Evolutionary conservation across 2,329 filamentous ascomycete genomes (phyloP).

Genomic region (Talaromyces sp.): DNA sequence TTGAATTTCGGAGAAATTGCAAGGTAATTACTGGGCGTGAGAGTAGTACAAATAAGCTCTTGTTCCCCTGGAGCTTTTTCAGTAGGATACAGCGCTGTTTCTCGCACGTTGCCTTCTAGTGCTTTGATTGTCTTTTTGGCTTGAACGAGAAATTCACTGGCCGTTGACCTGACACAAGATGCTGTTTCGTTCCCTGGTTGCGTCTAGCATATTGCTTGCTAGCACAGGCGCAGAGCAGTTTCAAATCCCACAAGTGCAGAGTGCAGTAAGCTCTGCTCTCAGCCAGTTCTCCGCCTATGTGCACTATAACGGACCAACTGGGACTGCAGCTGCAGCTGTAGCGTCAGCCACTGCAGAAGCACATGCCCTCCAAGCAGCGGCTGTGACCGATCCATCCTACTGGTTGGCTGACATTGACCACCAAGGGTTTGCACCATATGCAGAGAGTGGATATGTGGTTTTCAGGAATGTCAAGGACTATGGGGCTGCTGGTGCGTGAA

Average conservation of each 20-base stretch:
- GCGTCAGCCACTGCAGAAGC: slow-evolving; percentile 7
- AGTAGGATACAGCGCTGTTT: not conserved
- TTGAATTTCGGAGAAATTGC: not conserved
- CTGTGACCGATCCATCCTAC: slow-evolving; percentile 26
- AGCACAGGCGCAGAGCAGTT: slow-evolving; percentile 20
- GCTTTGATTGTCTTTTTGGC: not conserved
- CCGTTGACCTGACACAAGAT: slow-evolving; percentile 6
- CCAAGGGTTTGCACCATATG: slow-evolving; percentile 21
- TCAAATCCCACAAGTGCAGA: slow-evolving; percentile 22
- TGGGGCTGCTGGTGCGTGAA: slow-evolving; percentile 28
- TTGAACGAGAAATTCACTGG: not conserved
- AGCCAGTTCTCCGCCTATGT: slow-evolving; percentile 21
- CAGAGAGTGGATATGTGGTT: slow-evolving; percentile 15
- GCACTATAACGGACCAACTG: slow-evolving; percentile 20
- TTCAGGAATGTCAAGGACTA: slow-evolving; percentile 27
- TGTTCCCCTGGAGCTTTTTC: not conserved
- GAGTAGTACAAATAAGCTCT: not conserved
- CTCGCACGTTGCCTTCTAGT: not conserved
- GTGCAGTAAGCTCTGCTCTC: slow-evolving; percentile 21
- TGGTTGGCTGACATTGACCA: slow-evolving; percentile 34
- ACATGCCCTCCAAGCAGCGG: slow-evolving; percentile 7
- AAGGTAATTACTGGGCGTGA: not conserved
- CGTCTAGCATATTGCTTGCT: slow-evolving; percentile 19
- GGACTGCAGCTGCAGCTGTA: slow-evolving; percentile 9
- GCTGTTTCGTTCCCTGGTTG: slow-evolving; percentile 5